Conservation (phyloP, 1,284 basidiomycete species). For the Ganoderma lucidum region DNA sequence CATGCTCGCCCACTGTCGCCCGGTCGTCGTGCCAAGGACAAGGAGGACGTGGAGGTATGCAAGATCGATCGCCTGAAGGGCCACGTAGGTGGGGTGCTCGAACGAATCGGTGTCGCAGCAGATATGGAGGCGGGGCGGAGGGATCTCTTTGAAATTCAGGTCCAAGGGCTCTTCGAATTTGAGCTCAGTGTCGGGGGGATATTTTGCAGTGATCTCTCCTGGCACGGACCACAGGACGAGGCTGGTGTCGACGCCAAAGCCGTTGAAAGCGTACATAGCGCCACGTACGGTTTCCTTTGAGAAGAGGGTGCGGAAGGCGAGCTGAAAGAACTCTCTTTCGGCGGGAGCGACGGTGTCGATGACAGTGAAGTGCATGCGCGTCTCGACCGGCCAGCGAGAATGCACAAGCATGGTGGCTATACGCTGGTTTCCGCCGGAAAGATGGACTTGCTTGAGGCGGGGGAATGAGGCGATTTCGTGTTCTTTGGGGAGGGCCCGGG, state of each 20-base stretch:
- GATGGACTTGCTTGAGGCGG: slow-evolving; percentile 1
- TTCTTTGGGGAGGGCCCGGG: background rate
- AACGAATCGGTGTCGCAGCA: background rate
- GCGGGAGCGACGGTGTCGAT: background rate
- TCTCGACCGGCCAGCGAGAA: background rate
- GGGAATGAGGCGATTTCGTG: background rate
- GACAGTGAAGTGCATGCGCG: slow-evolving; percentile 1
- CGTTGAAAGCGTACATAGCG: background rate
- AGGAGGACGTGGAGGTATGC: background rate
- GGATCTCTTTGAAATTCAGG: background rate
- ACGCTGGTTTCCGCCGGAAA: background rate
- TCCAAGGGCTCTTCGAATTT: background rate
- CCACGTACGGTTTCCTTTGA: background rate
- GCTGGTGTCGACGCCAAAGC: background rate
- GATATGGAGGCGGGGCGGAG: slow-evolving; percentile 3
- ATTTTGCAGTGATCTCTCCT: background rate
- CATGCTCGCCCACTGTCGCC: slow-evolving; percentile 6
- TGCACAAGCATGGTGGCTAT: slow-evolving; percentile 5
- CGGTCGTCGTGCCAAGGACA: slow-evolving; percentile 5
- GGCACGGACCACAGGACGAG: slow-evolving; percentile 6
- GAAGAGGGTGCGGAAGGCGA: slow-evolving; percentile 8
- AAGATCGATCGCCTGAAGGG: slow-evolving; percentile 6
- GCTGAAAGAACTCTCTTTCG: background rate
- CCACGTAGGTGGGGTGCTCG: background rate
- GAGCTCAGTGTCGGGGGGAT: background rate